Evolutionary conservation across 2,329 filamentous ascomycete genomes (phyloP).

Genomic region (Pseudogymnoascus sp.): DNA sequence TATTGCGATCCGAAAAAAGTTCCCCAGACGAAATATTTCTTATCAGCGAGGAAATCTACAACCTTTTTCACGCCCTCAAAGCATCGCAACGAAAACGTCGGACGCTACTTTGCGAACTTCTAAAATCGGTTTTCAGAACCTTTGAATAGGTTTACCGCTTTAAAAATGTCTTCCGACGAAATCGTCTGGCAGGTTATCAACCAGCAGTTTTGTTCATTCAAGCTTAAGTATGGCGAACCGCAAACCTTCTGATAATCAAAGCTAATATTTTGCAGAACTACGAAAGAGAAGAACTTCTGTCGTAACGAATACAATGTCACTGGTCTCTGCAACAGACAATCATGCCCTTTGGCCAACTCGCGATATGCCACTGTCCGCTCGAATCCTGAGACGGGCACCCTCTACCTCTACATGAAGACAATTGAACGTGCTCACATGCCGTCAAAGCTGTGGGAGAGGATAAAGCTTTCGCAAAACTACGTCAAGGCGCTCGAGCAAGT

Average conservation of each 20-base stretch:
- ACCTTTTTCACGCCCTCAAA: neutral
- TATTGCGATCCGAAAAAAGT: conserved; percentile 8
- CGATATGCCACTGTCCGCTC: conserved; percentile 87
- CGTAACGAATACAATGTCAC: conserved; percentile 88
- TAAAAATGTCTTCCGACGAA: conserved; percentile 79
- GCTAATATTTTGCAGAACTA: conserved; percentile 46
- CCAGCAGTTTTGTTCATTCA: conserved; percentile 91
- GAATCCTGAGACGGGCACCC: conserved; percentile 67
- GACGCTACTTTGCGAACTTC: neutral
- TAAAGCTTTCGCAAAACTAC: conserved; percentile 86
- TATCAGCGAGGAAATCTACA: conserved; percentile 9
- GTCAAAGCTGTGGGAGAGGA: conserved; percentile 87
- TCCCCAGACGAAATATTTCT: conserved; percentile 10
- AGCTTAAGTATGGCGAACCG: conserved; percentile 61
- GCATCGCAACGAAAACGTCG: neutral
- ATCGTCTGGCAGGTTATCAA: conserved; percentile 97
- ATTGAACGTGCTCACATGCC: conserved; percentile 83
- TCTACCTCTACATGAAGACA: conserved; percentile 97
- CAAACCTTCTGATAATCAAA: conserved; percentile 26
- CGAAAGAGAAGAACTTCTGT: conserved; percentile 87
- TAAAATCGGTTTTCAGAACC: neutral
- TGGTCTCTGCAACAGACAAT: conserved; percentile 77
- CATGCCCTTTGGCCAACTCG: conserved; percentile 83
- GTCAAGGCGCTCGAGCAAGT: conserved; percentile 80
- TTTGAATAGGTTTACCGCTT: conserved; percentile 1